A percentile compares a stretch with the other conserved stretches of the same genome.
These are phyloP conservation scores for Croton laevigatus DNA, from an alignment of 441 rosid species.

Conservation along the genomic window DNA sequence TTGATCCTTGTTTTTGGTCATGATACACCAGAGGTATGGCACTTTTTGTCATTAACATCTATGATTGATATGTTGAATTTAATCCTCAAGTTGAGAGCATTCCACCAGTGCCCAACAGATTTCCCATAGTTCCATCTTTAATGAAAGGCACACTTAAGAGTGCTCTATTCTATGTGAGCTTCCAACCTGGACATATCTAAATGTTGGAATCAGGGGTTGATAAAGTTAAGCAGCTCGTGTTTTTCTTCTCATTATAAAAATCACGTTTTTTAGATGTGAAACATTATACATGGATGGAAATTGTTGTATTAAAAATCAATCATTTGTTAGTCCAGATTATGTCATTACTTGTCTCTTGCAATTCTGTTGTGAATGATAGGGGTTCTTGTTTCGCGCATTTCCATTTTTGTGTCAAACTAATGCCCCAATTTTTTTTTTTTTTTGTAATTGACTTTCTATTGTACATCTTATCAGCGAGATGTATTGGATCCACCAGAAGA, in stretches of 20 bases:
- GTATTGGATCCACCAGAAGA: slow-evolving; percentile 94
- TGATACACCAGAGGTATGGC: slow-evolving; percentile 78
- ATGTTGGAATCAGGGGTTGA: neutral
- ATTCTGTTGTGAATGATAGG: neutral
- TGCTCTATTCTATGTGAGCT: neutral
- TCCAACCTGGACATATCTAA: neutral
- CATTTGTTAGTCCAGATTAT: neutral
- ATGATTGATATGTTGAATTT: neutral
- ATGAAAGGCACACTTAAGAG: slow-evolving; percentile 4
- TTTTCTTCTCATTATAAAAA: neutral
- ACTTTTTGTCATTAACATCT: neutral
- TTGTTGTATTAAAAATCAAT: neutral
- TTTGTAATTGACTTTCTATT: slow-evolving; percentile 17
- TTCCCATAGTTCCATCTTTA: neutral
- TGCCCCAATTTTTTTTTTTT: neutral
- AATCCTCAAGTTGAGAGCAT: neutral
- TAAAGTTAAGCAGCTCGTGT: neutral
- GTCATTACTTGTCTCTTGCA: neutral
- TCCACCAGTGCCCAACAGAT: neutral
- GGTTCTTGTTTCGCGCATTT: neutral
- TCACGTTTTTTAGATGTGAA: neutral
- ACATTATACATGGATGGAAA: neutral
- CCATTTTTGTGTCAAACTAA: neutral
- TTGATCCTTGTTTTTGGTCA: slow-evolving; percentile 79
- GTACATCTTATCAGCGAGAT: slow-evolving; percentile 62